Percentiles rank a stretch among this genome's conserved stretches.
phyloP scores from a whole-genome alignment of 768 basidiomycete species.

The Mycena floridula region DNA sequence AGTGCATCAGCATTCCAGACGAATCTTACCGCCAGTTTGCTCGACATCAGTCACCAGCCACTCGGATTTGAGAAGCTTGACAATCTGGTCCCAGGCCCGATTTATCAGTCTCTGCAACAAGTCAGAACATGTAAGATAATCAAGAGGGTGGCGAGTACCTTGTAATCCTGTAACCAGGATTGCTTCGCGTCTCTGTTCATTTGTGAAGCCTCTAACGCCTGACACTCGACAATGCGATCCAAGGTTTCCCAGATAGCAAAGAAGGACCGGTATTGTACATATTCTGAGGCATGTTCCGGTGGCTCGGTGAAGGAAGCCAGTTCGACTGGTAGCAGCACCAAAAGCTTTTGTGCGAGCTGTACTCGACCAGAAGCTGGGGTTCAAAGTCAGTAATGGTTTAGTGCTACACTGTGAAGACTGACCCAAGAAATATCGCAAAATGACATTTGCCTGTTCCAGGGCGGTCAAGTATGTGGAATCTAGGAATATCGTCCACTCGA shows the following conservation, averaged over 20 bases:
- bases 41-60: constrained; percentile 64
- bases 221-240: constrained; percentile 54
- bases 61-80: constrained; percentile 69
- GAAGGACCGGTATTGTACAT: constrained; percentile 75
- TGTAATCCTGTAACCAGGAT: constrained; percentile 62
- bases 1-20: neutral
- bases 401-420: constrained; percentile 12
- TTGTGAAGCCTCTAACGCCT: constrained; percentile 48
- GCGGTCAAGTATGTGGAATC: constrained; percentile 72
- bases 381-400: neutral
- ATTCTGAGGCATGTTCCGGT: constrained; percentile 68
- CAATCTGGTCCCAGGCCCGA: constrained; percentile 55
- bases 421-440: constrained; percentile 89
- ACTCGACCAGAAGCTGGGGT: constrained; percentile 68
- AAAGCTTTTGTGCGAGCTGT: constrained; percentile 53
- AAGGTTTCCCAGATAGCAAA: constrained; percentile 70
- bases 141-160: too few relatives aligned
- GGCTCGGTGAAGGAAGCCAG: constrained; percentile 58
- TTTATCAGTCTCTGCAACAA: constrained; percentile 49
- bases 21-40: constrained; percentile 28
- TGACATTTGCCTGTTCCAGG: constrained; percentile 81
- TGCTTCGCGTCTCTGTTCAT: constrained; percentile 53
- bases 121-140: too few relatives aligned
- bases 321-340: constrained; percentile 58
- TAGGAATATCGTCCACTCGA: constrained; percentile 89